A percentile compares a stretch with the other conserved stretches of the same genome.
These are phyloP conservation scores for Jaltomata sinuosa DNA, from an alignment of 257 asterid species.

Conservation along the genomic window DNA sequence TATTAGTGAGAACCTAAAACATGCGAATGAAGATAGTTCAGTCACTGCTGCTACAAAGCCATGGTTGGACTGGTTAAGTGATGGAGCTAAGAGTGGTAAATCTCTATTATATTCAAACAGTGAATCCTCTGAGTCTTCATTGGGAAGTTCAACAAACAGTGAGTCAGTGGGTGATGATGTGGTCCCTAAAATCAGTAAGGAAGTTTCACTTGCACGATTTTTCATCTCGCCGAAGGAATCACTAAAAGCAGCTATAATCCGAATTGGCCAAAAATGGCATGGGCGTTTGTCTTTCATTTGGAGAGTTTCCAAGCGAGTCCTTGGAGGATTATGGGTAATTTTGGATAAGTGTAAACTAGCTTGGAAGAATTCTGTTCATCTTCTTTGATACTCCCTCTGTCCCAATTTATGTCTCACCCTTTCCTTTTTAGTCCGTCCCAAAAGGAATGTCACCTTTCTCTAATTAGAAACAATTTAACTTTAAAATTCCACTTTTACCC, in stretches of 20 bases:
- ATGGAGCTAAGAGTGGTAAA: constrained; percentile 33
- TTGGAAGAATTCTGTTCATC: neutral
- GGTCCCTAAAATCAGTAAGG: constrained; percentile 38
- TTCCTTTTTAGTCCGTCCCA: too few species aligned
- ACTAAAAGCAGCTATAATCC: constrained; percentile 64
- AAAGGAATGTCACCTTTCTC: too few species aligned
- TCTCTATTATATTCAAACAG: constrained; percentile 32
- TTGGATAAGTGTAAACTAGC: neutral
- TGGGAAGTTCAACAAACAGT: constrained; percentile 28
- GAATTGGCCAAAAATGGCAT: constrained; percentile 75
- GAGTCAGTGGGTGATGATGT: constrained; percentile 40
- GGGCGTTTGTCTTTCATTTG: constrained; percentile 69
- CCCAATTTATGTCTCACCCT: too few species aligned
- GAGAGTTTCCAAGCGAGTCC: constrained; percentile 60
- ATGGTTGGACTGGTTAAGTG: constrained; percentile 67
- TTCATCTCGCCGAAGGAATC: constrained; percentile 69
- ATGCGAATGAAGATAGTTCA: constrained; percentile 37
- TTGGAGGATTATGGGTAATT: constrained; percentile 95
- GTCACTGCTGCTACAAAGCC: constrained; percentile 27
- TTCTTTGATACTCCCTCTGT: neutral
- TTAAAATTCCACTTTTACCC: too few species aligned
- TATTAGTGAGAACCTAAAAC: constrained; percentile 18
- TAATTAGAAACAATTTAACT: too few species aligned
- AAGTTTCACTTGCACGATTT: constrained; percentile 48
- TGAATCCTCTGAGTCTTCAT: constrained; percentile 45